phyloP scores from a whole-genome alignment of 345 rosid genomes.

The Laguncularia racemosa region DNA sequence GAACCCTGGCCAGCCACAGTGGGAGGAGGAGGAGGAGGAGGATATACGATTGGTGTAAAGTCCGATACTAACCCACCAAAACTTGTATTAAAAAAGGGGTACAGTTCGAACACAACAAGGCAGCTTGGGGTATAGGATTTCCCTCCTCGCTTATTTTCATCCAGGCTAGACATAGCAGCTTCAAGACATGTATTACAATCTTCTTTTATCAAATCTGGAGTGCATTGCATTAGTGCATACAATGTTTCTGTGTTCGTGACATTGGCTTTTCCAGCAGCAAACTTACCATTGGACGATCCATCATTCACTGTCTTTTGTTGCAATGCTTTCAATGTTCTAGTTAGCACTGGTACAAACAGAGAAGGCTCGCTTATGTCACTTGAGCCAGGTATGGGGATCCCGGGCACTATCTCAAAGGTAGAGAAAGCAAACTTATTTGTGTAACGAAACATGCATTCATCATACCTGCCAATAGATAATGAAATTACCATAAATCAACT shows the following conservation, averaged over 20 bases:
- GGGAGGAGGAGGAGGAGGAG: too few species aligned
- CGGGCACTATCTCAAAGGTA: background rate
- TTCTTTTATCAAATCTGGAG: constrained; percentile 26
- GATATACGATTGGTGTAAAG: constrained; percentile 10
- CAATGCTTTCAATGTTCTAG: background rate
- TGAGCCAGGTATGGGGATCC: background rate
- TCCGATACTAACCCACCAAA: background rate
- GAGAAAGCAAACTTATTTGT: background rate
- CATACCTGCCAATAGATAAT: constrained; percentile 11
- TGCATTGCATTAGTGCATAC: constrained; percentile 42
- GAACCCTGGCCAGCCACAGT: too few species aligned
- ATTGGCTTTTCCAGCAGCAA: constrained; percentile 17
- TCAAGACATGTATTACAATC: constrained; percentile 27
- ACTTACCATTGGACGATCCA: constrained; percentile 16
- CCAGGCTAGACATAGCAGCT: constrained; percentile 10
- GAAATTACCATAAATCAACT: too few species aligned
- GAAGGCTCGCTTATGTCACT: background rate
- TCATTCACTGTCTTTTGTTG: constrained; percentile 6
- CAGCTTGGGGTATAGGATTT: constrained; percentile 28
- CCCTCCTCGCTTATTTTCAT: constrained; percentile 18
- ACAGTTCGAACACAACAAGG: constrained; percentile 27
- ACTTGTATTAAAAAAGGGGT: constrained; percentile 23
- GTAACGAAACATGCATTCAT: constrained; percentile 20
- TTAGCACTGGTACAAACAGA: constrained; percentile 7
- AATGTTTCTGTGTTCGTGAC: constrained; percentile 14